phyloP scores from a whole-genome alignment of 2,329 filamentous ascomycete genomes.

The Ophiostoma novo-ulmi region DNA sequence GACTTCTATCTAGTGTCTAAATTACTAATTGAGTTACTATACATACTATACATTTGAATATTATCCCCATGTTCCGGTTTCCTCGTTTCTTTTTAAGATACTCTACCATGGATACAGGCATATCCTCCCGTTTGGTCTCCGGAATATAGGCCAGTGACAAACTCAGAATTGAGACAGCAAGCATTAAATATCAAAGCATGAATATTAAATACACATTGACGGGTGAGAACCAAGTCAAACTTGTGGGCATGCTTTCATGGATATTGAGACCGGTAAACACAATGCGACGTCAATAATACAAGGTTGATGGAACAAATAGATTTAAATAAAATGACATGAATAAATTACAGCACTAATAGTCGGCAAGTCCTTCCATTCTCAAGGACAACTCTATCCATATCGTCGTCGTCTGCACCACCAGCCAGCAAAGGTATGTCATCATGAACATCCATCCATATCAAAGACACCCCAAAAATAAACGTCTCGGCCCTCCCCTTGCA shows the following conservation, averaged over 20 bases:
- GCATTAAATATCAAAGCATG: neutral
- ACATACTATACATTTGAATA: too few relatives aligned
- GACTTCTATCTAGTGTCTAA: neutral
- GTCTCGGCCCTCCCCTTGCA: constrained; percentile 10
- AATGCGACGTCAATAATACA: constrained; percentile 2
- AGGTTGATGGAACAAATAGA: neutral
- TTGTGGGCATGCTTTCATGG: constrained; percentile 5
- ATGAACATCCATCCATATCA: too few relatives aligned
- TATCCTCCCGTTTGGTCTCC: neutral
- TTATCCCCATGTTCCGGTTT: too few relatives aligned
- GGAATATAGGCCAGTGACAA: neutral
- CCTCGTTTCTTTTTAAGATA: neutral
- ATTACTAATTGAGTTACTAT: too few relatives aligned
- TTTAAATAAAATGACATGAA: neutral
- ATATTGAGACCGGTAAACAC: neutral
- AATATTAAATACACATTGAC: neutral
- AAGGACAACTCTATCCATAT: neutral
- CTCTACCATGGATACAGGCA: neutral
- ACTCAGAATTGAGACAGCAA: neutral
- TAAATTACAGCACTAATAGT: neutral
- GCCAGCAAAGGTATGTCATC: neutral
- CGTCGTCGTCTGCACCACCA: neutral
- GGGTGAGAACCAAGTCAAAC: constrained; percentile 4
- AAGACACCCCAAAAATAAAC: neutral
- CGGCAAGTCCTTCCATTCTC: neutral